Evolutionary conservation across 148 eudicot species (phyloP), one percentile per base, ranked within the genome.

Genomic region (Fallopia convolvulus): DNA sequence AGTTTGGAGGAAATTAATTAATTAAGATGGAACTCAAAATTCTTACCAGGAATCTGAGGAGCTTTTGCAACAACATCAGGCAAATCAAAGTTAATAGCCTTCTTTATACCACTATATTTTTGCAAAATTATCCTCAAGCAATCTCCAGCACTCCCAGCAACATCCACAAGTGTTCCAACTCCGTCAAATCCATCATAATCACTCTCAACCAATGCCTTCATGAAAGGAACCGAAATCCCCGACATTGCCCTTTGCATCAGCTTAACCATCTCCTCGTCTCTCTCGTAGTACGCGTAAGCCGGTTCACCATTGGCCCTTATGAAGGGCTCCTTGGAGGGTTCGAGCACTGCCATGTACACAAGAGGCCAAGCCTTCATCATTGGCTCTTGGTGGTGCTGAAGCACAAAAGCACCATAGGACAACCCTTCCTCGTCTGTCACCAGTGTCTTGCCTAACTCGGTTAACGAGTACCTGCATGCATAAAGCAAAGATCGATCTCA

Each of bases 141-240:
- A 84, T 86, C 91, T 50, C 91, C 91, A 40, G 86, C 87, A 80
- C 86, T 86, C 13, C 91, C 91, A 14, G 87, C 91, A 4, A 88
- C 91, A 84, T 88, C 91, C 76, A 88, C 89, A 81, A 88, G 52
- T n/a, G 70, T 79, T 61, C 50, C 82, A 23, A 86, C 86, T 53
- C 87, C 87, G 13, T 77, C 80, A n/a, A 88, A 88, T 21, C 91
- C 91, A 52, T 86, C 83, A 76, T 88, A 86, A 0, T 86, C 85
- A n/a, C 86, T 79, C 0, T 75, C 85, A 53, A 86, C 41, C 15
- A 88, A 73, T 20, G 87, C 86, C 82, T 78, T 84, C 89, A 88
- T 88, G 49, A 88, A 83, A 4, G 90, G 88, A 20, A 88, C 90
- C 26, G 88, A 82, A 13, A 85, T 79, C 18, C 91, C 91, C 0